phyloP scores from a whole-genome alignment of 805 yeast genomes.

The Hanseniaspora hatyaiensis region DNA sequence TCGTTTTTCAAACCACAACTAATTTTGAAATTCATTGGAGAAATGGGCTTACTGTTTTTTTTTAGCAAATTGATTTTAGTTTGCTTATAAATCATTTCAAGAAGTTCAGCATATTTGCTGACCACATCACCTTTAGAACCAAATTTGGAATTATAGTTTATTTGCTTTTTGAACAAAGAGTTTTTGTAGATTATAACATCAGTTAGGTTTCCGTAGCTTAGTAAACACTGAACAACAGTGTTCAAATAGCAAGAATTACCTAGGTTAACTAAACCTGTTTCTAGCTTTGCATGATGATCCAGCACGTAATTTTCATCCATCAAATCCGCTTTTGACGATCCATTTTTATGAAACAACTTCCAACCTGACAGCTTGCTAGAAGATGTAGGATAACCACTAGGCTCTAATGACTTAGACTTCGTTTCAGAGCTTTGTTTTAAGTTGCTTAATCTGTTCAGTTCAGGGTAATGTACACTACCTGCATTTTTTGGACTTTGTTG shows the following conservation, averaged over 20 bases:
- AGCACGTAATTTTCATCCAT: conserved; percentile 17
- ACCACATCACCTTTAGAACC: conserved; percentile 78
- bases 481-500: neutral
- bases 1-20: conserved; percentile 59
- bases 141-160: conserved; percentile 58
- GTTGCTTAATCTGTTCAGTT: neutral
- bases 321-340: conserved; percentile 7
- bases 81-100: conserved; percentile 42
- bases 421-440: no score
- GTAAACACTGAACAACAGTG: conserved; percentile 73
- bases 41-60: conserved; percentile 30
- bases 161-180: conserved; percentile 45
- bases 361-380: neutral
- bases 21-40: conserved; percentile 55
- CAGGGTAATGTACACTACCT: neutral
- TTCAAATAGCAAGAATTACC: conserved; percentile 94
- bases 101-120: conserved; percentile 49
- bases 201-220: conserved; percentile 58
- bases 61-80: conserved; percentile 16
- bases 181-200: conserved; percentile 46
- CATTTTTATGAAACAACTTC: neutral
- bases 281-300: conserved; percentile 18
- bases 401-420: neutral
- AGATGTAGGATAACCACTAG: no score
- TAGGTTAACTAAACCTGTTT: conserved; percentile 55